phyloP scores from a whole-genome alignment of 176 grass and related monocot genomes.

The Chloris gayana region DNA sequence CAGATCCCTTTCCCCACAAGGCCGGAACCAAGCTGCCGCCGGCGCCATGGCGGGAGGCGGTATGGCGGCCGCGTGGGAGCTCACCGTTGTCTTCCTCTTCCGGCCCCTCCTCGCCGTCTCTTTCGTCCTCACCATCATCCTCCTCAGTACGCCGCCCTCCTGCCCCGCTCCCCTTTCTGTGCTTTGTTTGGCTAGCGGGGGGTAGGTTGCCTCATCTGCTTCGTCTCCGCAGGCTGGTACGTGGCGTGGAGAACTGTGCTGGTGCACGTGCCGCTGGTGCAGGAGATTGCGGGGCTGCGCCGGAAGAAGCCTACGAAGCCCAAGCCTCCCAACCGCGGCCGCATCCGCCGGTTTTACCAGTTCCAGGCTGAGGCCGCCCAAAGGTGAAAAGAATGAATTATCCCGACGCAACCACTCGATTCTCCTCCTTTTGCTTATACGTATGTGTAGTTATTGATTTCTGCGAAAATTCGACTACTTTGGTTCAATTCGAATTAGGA shows the following conservation, averaged over 20 bases:
- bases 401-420: neutral
- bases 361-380: conserved; percentile 46
- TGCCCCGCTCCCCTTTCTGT: neutral
- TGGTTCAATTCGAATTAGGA: conserved; percentile 5
- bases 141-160: conserved; percentile 55
- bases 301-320: conserved; percentile 87
- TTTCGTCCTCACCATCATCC: conserved; percentile 75
- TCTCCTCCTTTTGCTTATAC: neutral
- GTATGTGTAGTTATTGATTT: neutral
- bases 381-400: conserved; percentile 31
- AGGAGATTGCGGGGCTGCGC: conserved; percentile 88
- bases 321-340: conserved; percentile 64
- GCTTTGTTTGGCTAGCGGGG: neutral
- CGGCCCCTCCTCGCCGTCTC: conserved; percentile 71
- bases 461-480: neutral
- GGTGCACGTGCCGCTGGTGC: conserved; percentile 93
- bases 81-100: conserved; percentile 54
- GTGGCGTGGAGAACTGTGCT: conserved; percentile 97
- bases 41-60: conserved; percentile 35
- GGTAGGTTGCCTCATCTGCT: conserved; percentile 19
- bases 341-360: conserved; percentile 67
- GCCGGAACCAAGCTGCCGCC: conserved; percentile 4
- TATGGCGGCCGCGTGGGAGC: conserved; percentile 42
- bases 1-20: neutral
- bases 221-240: conserved; percentile 67